Evolutionary conservation across 768 basidiomycete genomes (phyloP), one percentile per base, ranked within the genome.

Genomic region (Termitomyces sp.): DNA sequence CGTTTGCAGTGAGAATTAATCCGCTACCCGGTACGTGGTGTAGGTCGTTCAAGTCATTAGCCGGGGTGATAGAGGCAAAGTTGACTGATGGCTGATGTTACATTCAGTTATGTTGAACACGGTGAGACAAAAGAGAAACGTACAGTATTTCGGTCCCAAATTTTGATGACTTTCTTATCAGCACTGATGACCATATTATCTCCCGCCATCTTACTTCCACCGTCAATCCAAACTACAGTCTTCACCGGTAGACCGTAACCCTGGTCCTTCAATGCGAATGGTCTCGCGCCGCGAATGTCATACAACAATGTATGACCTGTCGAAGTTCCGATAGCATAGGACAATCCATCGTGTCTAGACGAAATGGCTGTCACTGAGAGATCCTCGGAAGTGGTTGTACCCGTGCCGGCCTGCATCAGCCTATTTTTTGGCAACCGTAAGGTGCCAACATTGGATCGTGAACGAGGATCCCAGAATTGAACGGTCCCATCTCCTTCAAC

Each of bases 401-500:
- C 50, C 1, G 68, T 54, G 16, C 72, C 70, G 4, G 75, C 63
- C 1, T 80, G 76, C 56, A 76, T 58, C 3, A 92, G 72, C 42
- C 81, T 74, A 32, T 71, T 72, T 35, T 69, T 66, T 5, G 88
- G 91, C 20, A 94, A 64, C 23, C 74, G 68, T 35, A 97, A 75
- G 3, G 82, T 70, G 0, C 91, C 94, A 0, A 93, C 89, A 27
- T 81, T 70, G 0, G 84, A 74, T 15, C 95, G 78, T 29, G 93
- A 92, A 43, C 97, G 81, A 4, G 87, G 91, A 70, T 99, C 97
- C 94, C 95, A 99, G 64, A 99, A 92, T 68, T 98, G 94, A 39
- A 94, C 89, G 3, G 88, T 84, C 16, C 93, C 91, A 56, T 81
- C 80, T 3, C 89, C 91, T 56, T 98, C 95, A 2, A 93, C 73